Percentiles rank a stretch among this genome's conserved stretches.
These are phyloP conservation scores for Fusarium gaditjirri DNA, from an alignment of 2,329 filamentous ascomycete species.

Conservation along the genomic window DNA sequence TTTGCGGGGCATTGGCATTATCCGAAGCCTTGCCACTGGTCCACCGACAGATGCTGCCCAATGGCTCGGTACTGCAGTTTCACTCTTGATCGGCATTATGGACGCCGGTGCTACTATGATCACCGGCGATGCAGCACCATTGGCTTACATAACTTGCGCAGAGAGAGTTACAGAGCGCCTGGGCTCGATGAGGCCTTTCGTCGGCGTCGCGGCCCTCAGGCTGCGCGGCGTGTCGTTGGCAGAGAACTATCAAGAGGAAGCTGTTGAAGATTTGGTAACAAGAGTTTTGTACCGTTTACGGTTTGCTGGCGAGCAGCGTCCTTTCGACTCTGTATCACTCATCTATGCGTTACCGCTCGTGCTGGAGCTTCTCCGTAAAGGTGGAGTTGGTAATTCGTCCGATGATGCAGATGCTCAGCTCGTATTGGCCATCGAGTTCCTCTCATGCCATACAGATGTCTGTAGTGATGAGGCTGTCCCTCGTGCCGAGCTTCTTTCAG, in stretches of 20 bases:
- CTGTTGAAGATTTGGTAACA: conserved; percentile 85
- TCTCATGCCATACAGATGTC: conserved; percentile 87
- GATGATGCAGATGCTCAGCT: conserved; percentile 92
- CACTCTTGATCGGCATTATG: conserved; percentile 77
- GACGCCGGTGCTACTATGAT: conserved; percentile 84
- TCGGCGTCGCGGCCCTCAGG: conserved; percentile 87
- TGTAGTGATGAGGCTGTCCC: conserved; percentile 81
- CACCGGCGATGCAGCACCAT: conserved; percentile 80
- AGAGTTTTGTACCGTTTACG: conserved; percentile 90
- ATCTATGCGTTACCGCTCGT: conserved; percentile 88
- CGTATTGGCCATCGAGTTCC: conserved; percentile 85
- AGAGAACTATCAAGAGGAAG: conserved; percentile 78
- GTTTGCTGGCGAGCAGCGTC: conserved; percentile 92
- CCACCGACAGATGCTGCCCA: conserved; percentile 88
- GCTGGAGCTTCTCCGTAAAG: conserved; percentile 79
- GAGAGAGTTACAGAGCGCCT: conserved; percentile 79
- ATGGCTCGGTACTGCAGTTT: conserved; percentile 88
- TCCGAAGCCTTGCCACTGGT: conserved; percentile 82
- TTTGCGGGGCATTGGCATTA: conserved; percentile 85
- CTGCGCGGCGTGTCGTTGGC: conserved; percentile 80
- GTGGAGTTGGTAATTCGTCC: conserved; percentile 76
- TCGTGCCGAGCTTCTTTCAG: conserved; percentile 75
- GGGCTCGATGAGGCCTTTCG: conserved; percentile 80
- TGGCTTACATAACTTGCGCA: conserved; percentile 82
- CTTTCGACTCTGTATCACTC: conserved; percentile 87